Percentiles rank a stretch among this genome's conserved stretches.
Evolutionary conservation across 2,329 filamentous ascomycete species (phyloP).

Genomic region (Verticillium longisporum): DNA sequence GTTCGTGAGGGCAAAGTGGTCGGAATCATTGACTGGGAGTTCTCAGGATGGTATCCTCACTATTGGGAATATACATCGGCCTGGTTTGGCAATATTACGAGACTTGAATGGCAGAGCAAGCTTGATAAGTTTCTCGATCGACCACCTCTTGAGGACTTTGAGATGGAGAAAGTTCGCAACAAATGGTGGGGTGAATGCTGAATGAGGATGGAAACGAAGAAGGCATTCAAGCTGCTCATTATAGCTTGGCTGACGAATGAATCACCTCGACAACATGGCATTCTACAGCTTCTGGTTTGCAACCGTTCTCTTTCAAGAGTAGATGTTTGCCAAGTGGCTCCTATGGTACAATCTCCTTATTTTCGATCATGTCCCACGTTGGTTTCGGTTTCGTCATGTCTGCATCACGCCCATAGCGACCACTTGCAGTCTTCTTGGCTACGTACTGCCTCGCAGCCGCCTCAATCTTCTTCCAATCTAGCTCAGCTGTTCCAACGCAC

Average conservation of each 20-base stretch:
- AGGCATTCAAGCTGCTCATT: not conserved
- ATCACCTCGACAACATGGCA: not conserved
- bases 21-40: slow-evolving; percentile 33
- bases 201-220: not conserved
- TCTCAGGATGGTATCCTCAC: slow-evolving; percentile 22
- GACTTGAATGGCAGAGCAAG: slow-evolving; percentile 27
- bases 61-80: slow-evolving; percentile 27
- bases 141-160: slow-evolving; percentile 24
- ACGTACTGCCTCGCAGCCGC: slow-evolving; percentile 25
- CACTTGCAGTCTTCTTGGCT: slow-evolving; percentile 18
- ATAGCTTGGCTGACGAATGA: not conserved
- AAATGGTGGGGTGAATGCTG: slow-evolving; percentile 27
- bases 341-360: slow-evolving; percentile 16
- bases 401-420: slow-evolving; percentile 11
- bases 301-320: not conserved
- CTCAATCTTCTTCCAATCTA: slow-evolving; percentile 30
- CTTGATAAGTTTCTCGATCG: slow-evolving; percentile 27
- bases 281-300: not conserved
- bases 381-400: slow-evolving; percentile 17
- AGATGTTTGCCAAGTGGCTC: too few relatives aligned
- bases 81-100: slow-evolving; percentile 12
- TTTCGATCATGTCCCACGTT: slow-evolving; percentile 19
- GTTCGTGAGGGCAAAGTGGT: slow-evolving; percentile 30
- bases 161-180: slow-evolving; percentile 31
- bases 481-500: slow-evolving; percentile 25